These are phyloP conservation scores for Eudorina sp. DNA, from an alignment of 139 green algal genomes.

Conservation along the genomic window DNA sequence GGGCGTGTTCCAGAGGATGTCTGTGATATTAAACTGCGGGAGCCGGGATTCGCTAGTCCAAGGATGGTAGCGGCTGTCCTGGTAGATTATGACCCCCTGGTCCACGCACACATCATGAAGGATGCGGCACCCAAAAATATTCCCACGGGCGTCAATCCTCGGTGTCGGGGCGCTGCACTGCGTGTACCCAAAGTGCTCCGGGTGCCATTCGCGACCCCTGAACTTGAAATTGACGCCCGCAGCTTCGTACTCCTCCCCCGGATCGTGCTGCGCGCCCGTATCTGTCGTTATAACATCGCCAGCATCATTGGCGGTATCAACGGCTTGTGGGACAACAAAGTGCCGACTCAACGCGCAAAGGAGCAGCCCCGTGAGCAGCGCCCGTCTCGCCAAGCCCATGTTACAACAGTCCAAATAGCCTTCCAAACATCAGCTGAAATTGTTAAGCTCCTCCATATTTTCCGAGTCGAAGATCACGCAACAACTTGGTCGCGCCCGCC, in stretches of 20 bases:
- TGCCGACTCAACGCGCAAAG: not conserved
- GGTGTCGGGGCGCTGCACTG: constrained; percentile 3
- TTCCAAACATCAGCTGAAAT: not conserved
- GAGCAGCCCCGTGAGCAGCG: not conserved
- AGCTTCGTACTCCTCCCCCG: not conserved
- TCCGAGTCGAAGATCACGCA: too few species aligned
- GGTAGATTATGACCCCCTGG: constrained; percentile 40
- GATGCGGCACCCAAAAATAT: constrained; percentile 34
- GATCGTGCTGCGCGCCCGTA: not conserved
- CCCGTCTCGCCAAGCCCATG: not conserved
- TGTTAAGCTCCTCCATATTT: not conserved
- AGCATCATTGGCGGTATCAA: too few species aligned
- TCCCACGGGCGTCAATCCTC: not conserved
- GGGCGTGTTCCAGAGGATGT: constrained; percentile 42
- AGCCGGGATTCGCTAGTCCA: constrained; percentile 2
- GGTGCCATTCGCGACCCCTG: constrained; percentile 19
- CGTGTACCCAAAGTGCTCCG: not conserved
- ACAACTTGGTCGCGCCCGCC: too few species aligned
- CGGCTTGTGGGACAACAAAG: not conserved
- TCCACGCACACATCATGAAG: constrained; percentile 38
- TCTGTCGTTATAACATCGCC: too few species aligned
- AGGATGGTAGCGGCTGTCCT: constrained; percentile 29
- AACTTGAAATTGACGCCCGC: not conserved
- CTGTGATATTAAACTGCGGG: constrained; percentile 5
- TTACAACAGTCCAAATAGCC: not conserved